Conservation (phyloP, 2,329 filamentous ascomycete species). For the Apiospora koreana region DNA sequence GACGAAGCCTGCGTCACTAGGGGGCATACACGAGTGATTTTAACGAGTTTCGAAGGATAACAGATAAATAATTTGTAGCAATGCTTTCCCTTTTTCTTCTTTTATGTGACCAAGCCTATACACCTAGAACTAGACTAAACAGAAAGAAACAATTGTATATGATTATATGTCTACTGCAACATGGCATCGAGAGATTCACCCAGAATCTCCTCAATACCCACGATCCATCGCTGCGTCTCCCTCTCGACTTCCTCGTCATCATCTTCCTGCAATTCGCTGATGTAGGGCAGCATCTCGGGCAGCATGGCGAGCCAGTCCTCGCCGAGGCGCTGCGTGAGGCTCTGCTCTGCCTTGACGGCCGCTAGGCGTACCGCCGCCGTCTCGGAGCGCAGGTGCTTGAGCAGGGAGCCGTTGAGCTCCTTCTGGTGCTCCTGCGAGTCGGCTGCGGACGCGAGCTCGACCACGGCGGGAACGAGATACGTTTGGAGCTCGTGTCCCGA, state of each 20-base stretch:
- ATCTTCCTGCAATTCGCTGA: conserved; percentile 94
- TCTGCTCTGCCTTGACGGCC: conserved; percentile 79
- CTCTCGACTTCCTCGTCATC: conserved; percentile 91
- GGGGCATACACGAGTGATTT: fast-evolving
- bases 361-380: conserved; percentile 73
- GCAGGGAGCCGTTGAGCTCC: conserved; percentile 76
- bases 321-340: conserved; percentile 75
- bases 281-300: conserved; percentile 94
- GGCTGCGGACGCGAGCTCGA: conserved; percentile 76
- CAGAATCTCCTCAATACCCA: conserved; percentile 82
- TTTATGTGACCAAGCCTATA: neutral
- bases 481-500: conserved; percentile 41
- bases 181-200: conserved; percentile 91
- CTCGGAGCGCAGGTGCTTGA: conserved; percentile 77
- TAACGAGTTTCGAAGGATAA: neutral
- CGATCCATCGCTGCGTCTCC: conserved; percentile 88
- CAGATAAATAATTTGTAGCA: neutral
- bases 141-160: neutral
- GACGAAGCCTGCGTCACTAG: too few relatives aligned
- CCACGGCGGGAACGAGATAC: conserved; percentile 72
- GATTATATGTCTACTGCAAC: conserved; percentile 64
- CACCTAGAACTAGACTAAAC: neutral
- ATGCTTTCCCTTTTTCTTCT: neutral
- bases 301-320: conserved; percentile 90
- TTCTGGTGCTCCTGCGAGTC: conserved; percentile 90